These are phyloP conservation scores for Pestalotiopsis sp. DNA, from an alignment of 2,329 filamentous ascomycete genomes.

Conservation along the genomic window DNA sequence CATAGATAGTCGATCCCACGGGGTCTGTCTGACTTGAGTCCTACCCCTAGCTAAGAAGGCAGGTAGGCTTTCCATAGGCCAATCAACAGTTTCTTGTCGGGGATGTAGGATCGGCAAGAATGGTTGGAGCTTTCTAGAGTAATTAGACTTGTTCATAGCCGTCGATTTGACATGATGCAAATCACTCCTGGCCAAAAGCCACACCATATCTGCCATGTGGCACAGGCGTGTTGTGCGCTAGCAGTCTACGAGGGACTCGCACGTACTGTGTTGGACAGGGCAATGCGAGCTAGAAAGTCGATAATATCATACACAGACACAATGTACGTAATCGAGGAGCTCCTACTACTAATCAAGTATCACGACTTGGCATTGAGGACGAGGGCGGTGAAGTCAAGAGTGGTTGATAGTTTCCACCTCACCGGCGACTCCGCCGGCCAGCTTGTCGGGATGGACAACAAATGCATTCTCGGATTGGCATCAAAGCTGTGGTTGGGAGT, in stretches of 20 bases:
- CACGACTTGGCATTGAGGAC: not conserved
- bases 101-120: not conserved
- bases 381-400: not conserved
- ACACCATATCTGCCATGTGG: not conserved
- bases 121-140: not conserved
- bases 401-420: not conserved
- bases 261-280: not conserved
- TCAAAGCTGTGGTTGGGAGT: not conserved
- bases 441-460: not conserved
- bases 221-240: not conserved
- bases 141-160: not conserved
- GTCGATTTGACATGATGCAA: not conserved
- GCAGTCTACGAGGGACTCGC: not conserved
- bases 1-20: slow-evolving; percentile 21
- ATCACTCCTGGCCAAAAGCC: not conserved
- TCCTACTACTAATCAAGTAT: not conserved
- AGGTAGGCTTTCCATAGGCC: slow-evolving; percentile 16
- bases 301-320: not conserved
- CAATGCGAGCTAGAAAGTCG: not conserved
- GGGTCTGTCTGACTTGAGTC: slow-evolving; percentile 1
- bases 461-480: not conserved
- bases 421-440: not conserved
- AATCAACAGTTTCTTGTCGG: slow-evolving; percentile 1
- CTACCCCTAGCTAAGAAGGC: slow-evolving; percentile 18
- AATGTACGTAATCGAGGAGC: not conserved